Evolutionary conservation across 192 early-diverging fungal species (phyloP), one percentile per base, ranked within the genome.

Genomic region (Coemansia interrupta): DNA sequence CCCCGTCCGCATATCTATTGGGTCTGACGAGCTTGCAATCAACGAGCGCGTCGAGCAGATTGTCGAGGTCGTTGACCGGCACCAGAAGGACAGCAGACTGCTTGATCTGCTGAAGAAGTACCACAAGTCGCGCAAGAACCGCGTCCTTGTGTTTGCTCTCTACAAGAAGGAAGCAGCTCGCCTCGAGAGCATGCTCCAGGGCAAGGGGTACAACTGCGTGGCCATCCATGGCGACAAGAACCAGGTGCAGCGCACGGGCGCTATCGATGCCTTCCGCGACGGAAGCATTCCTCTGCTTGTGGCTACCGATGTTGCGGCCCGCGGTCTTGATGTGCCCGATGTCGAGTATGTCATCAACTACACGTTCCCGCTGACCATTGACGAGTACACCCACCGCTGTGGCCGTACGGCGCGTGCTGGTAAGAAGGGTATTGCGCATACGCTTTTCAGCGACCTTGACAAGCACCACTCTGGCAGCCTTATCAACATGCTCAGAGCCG

Each of bases 401-500:
- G 96, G 96, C 28, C 88, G 96, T 56, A 98, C 96, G 5, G 96
- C 91, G 9, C 87, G 96, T 62, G 96, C 92, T 51, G 96, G 96
- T 49, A 85, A 86, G 67, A 93, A 76, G 72, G 94, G 96, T 41
- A 86, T 84, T 48, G 86, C 92, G 17, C 91, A 98, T 59, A 98
- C 96, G 32, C 86, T 96, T 64, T 98, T 98, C 62, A 96, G 92
- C 8, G 56, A 82, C 11, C 83, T 90, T 49, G 96, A 98, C 77
- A 95, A 95, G 83, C 60, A 86, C 26, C 90, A 87, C 60, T 88
- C 90, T 20, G 94, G 94, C 44, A 84, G 86, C 36, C 73, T 98
- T 57, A 88, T 95, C 64, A 98, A 97, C 70, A 86, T 97, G 9
- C 83, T 98, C 45, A 91, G 88, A 61, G 80, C 92, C 50, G 92